Evolutionary conservation across 2,329 filamentous ascomycete species (phyloP), one percentile per base, ranked within the genome.

Genomic region (Dactylellina sp.): DNA sequence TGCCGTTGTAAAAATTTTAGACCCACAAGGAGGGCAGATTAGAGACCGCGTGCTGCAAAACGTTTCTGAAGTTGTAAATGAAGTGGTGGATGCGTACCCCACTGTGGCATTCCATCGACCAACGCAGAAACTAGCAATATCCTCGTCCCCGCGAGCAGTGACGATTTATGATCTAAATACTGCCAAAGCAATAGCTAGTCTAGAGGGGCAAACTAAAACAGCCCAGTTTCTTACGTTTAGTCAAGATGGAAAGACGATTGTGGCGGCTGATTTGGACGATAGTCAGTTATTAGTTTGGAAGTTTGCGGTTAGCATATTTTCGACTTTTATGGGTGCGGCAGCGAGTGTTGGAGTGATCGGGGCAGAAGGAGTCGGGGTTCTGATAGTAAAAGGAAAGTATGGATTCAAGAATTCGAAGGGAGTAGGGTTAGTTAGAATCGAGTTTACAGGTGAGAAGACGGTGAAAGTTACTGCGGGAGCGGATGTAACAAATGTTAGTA

Each of bases 71-170:
- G 47, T 78, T 12, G 72, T 78, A 3, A 77, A 77, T 22, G 75
- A 77, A 32, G 55, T 78, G 25, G 72, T 77, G 1, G 64, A 76
- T 11, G 76, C 76, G 2, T 78, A 78, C 49, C 71, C 75, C 4
- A 77, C 59, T 14, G 63, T 78, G 3, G 74, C 77, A n/a, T 78
- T 78, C 63, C 77, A 78, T 68, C 72, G 77, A 2, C 75, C 77
- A 7, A 76, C 76, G 1, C 77, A 78, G 25, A 76, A 76, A 18
- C 76, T 78, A 1, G 77, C 77, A 3, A 56, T 78, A n/a, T 76
- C 74, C 4, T 49, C 74, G 14, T 74, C 75, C 1, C 74, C 75
- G 0, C 76, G 75, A 1, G 16, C 62, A 5, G 72, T 78, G 18
- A 74, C 75, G 20, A 71, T 78, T 9, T 78, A 75, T 22, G 77